These are phyloP conservation scores for Rhizopus sp. DNA, from an alignment of 371 early-diverging fungal genomes.

Conservation along the genomic window DNA sequence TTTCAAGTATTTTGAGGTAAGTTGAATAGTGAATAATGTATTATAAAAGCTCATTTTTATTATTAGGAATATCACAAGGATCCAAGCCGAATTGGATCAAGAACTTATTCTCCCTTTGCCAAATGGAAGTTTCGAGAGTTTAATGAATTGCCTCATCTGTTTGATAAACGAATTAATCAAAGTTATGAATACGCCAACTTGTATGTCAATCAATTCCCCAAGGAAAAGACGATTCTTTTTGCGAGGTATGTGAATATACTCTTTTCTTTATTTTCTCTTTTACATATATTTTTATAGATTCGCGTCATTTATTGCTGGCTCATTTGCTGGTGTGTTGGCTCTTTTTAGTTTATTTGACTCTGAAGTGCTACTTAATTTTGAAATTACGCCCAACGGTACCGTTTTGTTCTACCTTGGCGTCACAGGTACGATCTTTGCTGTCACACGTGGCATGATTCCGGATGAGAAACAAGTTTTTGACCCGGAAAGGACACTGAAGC, in stretches of 20 bases:
- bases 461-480: slow-evolving; percentile 82
- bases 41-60: background rate
- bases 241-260: slow-evolving; percentile 58
- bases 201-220: slow-evolving; percentile 91
- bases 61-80: slow-evolving; percentile 84
- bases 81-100: slow-evolving; percentile 79
- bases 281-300: slow-evolving; percentile 56
- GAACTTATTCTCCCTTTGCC: slow-evolving; percentile 86
- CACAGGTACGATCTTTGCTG: slow-evolving; percentile 85
- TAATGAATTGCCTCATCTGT: slow-evolving; percentile 94
- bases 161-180: slow-evolving; percentile 73
- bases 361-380: slow-evolving; percentile 84
- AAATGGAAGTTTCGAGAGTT: slow-evolving; percentile 95
- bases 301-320: slow-evolving; percentile 87
- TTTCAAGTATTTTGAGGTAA: slow-evolving; percentile 93
- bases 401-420: slow-evolving; percentile 91
- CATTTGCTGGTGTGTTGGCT: slow-evolving; percentile 85
- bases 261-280: background rate
- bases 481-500: slow-evolving; percentile 73
- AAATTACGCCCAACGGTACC: slow-evolving; percentile 84
- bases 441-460: slow-evolving; percentile 82
- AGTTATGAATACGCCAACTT: slow-evolving; percentile 74
- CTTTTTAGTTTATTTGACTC: slow-evolving; percentile 85
- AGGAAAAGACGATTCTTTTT: slow-evolving; percentile 73
- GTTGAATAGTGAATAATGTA: background rate